These are phyloP conservation scores for Cadophora sp. DNA, from an alignment of 2,329 filamentous ascomycete species.

Conservation along the genomic window DNA sequence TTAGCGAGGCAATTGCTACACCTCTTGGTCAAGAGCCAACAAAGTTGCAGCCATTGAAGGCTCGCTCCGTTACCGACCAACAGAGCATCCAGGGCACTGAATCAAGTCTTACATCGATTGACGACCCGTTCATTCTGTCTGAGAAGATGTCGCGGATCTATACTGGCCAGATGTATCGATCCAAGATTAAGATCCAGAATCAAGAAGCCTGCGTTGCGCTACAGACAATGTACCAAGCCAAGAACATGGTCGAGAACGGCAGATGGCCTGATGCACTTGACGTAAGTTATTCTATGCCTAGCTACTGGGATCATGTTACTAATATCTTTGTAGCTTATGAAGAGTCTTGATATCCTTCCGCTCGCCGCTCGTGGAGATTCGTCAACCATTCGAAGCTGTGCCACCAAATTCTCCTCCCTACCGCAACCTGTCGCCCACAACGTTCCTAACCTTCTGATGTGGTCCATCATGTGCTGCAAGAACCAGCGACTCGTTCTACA, in stretches of 20 bases:
- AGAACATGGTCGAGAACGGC: slow-evolving; percentile 62
- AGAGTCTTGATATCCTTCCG: slow-evolving; percentile 78
- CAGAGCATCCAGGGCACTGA: slow-evolving; percentile 46
- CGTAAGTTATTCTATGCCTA: slow-evolving; percentile 55
- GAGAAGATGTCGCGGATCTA: slow-evolving; percentile 69
- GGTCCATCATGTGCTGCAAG: slow-evolving; percentile 88
- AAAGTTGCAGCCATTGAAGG: slow-evolving; percentile 65
- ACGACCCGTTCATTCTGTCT: slow-evolving; percentile 70
- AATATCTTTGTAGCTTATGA: slow-evolving; percentile 66
- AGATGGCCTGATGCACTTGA: slow-evolving; percentile 69
- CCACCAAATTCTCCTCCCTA: slow-evolving; percentile 80
- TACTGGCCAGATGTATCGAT: slow-evolving; percentile 64
- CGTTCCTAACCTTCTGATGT: slow-evolving; percentile 89
- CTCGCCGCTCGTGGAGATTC: slow-evolving; percentile 78
- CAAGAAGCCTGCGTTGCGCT: slow-evolving; percentile 65
- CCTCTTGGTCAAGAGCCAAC: slow-evolving; percentile 84
- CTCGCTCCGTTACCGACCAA: slow-evolving; percentile 32
- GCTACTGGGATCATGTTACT: slow-evolving; percentile 30
- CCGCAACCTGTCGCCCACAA: slow-evolving; percentile 85
- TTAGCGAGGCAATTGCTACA: slow-evolving; percentile 87
- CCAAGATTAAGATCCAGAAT: slow-evolving; percentile 63
- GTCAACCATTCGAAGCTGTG: slow-evolving; percentile 77
- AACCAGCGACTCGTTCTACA: slow-evolving; percentile 76
- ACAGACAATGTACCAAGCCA: slow-evolving; percentile 65
- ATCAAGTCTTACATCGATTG: slow-evolving; percentile 69